Evolutionary conservation across 176 grass and related monocot genomes (phyloP).

Genomic region (Eremochloa ophiuroides): DNA sequence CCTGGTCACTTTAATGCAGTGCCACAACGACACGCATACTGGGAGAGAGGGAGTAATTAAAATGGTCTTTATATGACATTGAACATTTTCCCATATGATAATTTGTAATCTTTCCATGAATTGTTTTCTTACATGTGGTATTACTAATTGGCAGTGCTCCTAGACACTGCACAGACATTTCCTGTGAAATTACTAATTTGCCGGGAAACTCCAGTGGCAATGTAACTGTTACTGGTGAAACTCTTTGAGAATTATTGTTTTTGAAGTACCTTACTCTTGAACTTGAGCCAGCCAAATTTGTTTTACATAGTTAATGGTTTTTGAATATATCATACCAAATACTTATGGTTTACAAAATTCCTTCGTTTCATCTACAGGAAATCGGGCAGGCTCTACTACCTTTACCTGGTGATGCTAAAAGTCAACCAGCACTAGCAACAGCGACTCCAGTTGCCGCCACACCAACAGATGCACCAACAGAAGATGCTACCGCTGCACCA

Average conservation of each 20-base stretch:
- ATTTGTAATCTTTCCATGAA: neutral
- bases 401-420: slow-evolving; percentile 43
- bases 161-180: neutral
- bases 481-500: neutral
- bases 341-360: neutral
- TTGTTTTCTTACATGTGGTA: neutral
- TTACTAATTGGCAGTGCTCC: neutral
- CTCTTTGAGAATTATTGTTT: neutral
- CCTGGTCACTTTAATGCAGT: too few relatives aligned
- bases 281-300: neutral
- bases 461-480: neutral
- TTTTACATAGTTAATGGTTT: neutral
- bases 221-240: neutral
- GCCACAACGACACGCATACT: too few relatives aligned
- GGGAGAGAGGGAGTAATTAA: too few relatives aligned
- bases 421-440: slow-evolving; percentile 38
- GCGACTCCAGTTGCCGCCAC: neutral
- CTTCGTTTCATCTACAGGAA: slow-evolving; percentile 45
- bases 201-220: neutral
- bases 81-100: neutral
- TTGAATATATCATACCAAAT: neutral
- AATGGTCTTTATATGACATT: neutral
- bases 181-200: neutral
- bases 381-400: slow-evolving; percentile 87
- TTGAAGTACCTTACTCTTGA: neutral